Base-by-base conservation (phyloP, 371 early-diverging fungal genomes). In the Smittium mucronatum region DNA sequence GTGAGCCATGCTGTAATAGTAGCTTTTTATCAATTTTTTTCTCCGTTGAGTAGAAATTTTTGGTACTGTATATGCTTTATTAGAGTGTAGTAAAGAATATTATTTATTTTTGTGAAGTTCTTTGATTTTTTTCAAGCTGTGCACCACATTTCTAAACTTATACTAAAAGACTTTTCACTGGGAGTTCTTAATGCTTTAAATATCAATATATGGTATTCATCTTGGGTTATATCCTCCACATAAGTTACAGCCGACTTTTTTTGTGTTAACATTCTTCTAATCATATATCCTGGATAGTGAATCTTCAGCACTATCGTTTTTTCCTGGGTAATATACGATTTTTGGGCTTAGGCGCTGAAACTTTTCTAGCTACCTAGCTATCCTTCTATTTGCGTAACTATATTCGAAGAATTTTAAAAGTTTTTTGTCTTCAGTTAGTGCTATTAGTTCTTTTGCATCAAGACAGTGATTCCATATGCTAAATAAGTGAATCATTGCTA, bases 191-290 rank as follows among this genome's bases (percentile, higher is more conserved):
- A 61, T 5, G n/a, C 30, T 16, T 11, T 11, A 15, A 11, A 15
- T 30, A 69, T 60, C 11, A 21, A 15, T 26, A 33, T 31, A 21
- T 30, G 26, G 25, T 25, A 58, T 67, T 17, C 2, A 31, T 60
- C 63, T n/a, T 28, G n/a, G 26, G 34, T n/a, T 25, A n/a, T 8
- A 36, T 69, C n/a, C 15, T 61, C 28, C n/a, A 61, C n/a, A 5
- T 15, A 15, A 28, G n/a, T 61, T 28, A 15, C 30, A 1, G 59
- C 31, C 31, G 58, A 36, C 31, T 11, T 15, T 36, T 58, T 2
- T 29, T 21, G 21, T 58, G 77, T 58, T 78, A 72, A 70, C 70
- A 82, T 1, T 74, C 70, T 1, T 77, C 74, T 11, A 30, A 61
- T 30, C 28, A 28, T 11, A 30, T 61, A 5, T 61, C n/a, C 63